These are phyloP conservation scores for Penicillium odoratum DNA, from an alignment of 495 filamentous ascomycete genomes.

Conservation along the genomic window DNA sequence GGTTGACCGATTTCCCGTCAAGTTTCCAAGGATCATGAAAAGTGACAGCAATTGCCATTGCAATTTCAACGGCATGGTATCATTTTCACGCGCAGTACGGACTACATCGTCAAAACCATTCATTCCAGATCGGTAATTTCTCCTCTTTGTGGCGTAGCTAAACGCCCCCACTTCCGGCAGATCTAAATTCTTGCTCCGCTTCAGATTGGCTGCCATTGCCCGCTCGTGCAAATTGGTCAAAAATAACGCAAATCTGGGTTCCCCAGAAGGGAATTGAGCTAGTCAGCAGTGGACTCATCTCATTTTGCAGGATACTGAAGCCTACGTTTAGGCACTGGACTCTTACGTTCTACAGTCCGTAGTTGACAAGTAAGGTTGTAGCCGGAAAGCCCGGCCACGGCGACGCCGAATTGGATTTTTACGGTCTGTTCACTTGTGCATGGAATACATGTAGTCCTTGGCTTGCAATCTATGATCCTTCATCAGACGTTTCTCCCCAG, in stretches of 20 bases:
- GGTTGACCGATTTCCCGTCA: background rate
- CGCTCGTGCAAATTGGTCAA: background rate
- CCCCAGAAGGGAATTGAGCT: background rate
- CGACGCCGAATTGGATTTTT: background rate
- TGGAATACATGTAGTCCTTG: too few species aligned
- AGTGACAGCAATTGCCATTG: background rate
- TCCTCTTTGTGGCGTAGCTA: slow-evolving; percentile 5
- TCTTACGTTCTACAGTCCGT: background rate
- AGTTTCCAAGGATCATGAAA: background rate
- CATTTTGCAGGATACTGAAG: background rate
- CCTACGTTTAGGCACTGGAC: background rate
- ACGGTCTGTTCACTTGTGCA: background rate
- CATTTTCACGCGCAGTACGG: too few species aligned
- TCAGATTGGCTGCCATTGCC: background rate
- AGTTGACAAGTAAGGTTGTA: background rate
- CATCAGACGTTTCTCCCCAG: too few species aligned
- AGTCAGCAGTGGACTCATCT: background rate
- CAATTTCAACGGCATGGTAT: background rate
- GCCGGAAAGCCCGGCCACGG: background rate
- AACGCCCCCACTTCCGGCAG: background rate
- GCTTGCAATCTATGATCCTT: too few species aligned
- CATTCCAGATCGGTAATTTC: background rate
- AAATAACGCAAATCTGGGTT: slow-evolving; percentile 4
- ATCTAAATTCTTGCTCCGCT: background rate
- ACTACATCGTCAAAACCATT: too few species aligned